Evolutionary conservation across 768 basidiomycete species (phyloP), one percentile per base, ranked within the genome.

Genomic region (Rickenella mellea): DNA sequence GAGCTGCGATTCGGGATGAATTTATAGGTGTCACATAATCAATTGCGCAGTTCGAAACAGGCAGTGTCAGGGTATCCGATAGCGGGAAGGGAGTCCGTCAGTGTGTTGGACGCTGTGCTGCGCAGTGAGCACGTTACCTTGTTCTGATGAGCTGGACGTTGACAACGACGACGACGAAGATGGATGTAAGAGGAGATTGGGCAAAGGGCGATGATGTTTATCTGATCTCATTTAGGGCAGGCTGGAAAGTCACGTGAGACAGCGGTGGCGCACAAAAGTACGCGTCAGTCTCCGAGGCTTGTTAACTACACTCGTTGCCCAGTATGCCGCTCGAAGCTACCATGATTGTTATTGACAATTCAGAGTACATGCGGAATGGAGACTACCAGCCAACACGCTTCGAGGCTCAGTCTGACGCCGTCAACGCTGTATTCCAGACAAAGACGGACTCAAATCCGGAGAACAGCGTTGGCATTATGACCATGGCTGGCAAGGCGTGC

Each of bases 391-490:
- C 90, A 36, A 80, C 82, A 27, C 78, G 94, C 48, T 91, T 90
- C 55, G 80, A 83, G 25, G 90, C 93, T 1, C 96, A 98, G 63
- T 66, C 82, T 6, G 92, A 98, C 63, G 88, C 94, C 2, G 86
- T 93, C 49, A 91, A 77, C 43, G 77, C 81, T 43, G 73, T 97
- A 53, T 92, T 96, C 61, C 81, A 83, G 58, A 80, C 88, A 41
- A 99, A 99, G 73, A 84, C 84, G 51, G 83, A 89, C 58, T 84
- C 90, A 20, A 98, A 99, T 66, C 90, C 94, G 14, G 96, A 99
- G 67, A 97, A 87, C 64, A 91, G 91, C 9, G 93, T 97, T 30
- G 96, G 96, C 4, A 67, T 97, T 30, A 96, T 99, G 93, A 89
- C 90, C 22, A 94, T 94, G 90, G 94, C 91, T 11, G 87, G 90